phyloP scores from a whole-genome alignment of 2,329 filamentous ascomycete species.

The Hirsutella rhossiliensis region DNA sequence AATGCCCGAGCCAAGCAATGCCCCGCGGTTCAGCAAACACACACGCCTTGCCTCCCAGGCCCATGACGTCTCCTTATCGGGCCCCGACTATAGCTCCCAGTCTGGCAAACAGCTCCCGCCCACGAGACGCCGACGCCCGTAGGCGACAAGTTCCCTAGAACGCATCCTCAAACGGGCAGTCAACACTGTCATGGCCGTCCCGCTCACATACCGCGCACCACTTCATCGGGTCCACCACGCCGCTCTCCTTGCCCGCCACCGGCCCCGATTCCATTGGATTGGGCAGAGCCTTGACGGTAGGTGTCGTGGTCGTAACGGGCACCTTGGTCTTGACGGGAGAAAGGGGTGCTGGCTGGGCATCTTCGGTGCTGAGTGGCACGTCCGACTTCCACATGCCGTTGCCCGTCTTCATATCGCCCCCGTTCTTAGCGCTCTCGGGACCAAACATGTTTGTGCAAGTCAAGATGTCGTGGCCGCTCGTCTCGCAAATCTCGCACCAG shows the following conservation, averaged over 20 bases:
- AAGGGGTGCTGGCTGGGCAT: conserved; percentile 41
- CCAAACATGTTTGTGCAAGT: conserved; percentile 88
- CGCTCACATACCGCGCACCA: conserved; percentile 97
- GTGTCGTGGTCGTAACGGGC: conserved; percentile 17
- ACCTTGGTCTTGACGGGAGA: conserved; percentile 37
- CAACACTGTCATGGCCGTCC: conserved; percentile 91
- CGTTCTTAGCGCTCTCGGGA: conserved; percentile 23
- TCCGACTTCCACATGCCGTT: conserved; percentile 28
- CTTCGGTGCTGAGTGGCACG: conserved; percentile 24
- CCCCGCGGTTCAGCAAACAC: conserved; percentile 6
- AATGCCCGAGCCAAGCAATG: conserved; percentile 16
- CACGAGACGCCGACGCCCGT: background rate
- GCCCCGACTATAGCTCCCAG: background rate
- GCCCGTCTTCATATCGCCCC: conserved; percentile 16
- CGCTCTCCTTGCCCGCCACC: conserved; percentile 66
- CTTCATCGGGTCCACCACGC: conserved; percentile 69
- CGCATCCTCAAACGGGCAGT: conserved; percentile 83
- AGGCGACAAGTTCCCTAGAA: conserved; percentile 31
- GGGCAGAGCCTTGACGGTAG: conserved; percentile 36
- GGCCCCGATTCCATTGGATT: conserved; percentile 55
- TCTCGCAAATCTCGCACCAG: conserved; percentile 96
- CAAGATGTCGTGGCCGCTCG: conserved; percentile 81
- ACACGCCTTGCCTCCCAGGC: conserved; percentile 5
- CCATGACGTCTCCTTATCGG: background rate
- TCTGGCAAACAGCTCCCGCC: background rate